A percentile compares a stretch with the other conserved stretches of the same genome.
Evolutionary conservation across 2,329 filamentous ascomycete species (phyloP).

Genomic region (Penicillium fuscoglaucum): DNA sequence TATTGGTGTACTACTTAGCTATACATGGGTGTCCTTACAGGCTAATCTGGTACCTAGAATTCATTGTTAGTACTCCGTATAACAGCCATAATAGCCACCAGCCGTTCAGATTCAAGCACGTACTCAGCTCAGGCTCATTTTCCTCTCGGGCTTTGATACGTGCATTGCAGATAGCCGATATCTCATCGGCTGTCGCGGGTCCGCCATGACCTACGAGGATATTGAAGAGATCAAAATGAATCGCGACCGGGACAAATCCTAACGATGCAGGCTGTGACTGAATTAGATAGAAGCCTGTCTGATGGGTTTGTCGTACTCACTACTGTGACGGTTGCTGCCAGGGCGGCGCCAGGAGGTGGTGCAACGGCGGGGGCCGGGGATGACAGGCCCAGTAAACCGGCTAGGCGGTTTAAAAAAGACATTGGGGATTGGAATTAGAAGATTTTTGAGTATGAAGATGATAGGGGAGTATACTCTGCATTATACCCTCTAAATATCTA

Average conservation of each 20-base stretch:
- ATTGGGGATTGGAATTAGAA: conserved; percentile 1
- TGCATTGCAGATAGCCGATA: conserved; percentile 27
- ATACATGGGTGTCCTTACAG: conserved; percentile 11
- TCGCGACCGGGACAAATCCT: conserved; percentile 41
- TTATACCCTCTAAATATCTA: not conserved
- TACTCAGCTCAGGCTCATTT: conserved; percentile 27
- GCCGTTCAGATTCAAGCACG: not conserved
- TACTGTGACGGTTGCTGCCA: conserved; percentile 31
- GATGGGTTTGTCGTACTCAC: conserved; percentile 18
- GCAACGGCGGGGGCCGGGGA: conserved; percentile 9
- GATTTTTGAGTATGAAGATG: not conserved
- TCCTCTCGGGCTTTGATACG: conserved; percentile 9
- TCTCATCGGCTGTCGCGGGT: conserved; percentile 30
- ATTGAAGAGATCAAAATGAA: conserved; percentile 38
- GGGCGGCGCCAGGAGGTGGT: conserved; percentile 25
- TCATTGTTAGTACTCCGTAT: not conserved
- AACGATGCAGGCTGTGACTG: conserved; percentile 32
- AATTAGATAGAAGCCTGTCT: not conserved
- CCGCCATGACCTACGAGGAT: conserved; percentile 28
- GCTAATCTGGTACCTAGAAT: conserved; percentile 15
- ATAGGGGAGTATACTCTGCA: not conserved
- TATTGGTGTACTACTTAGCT: not conserved
- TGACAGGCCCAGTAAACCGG: conserved; percentile 15
- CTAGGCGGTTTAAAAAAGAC: conserved; percentile 22
- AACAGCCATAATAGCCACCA: not conserved